A percentile compares a stretch with the other conserved stretches of the same genome.
These are phyloP conservation scores for Lasiosphaeria hispida DNA, from an alignment of 495 filamentous ascomycete genomes.

Conservation along the genomic window DNA sequence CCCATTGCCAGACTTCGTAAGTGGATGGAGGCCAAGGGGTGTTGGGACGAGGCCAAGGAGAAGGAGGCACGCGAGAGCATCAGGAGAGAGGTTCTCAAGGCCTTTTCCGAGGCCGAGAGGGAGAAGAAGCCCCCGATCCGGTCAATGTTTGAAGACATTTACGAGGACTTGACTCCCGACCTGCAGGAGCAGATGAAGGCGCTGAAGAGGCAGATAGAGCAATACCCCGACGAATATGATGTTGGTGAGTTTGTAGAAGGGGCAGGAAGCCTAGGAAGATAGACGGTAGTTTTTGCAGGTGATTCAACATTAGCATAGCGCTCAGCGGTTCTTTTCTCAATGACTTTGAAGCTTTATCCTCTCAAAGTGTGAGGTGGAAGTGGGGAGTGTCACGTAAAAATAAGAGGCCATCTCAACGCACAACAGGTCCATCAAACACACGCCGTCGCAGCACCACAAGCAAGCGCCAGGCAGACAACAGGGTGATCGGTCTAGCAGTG, in stretches of 20 bases:
- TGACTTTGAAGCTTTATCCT: no score
- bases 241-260: slow-evolving; percentile 74
- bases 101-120: slow-evolving; percentile 82
- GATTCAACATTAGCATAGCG: not conserved
- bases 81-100: slow-evolving; percentile 73
- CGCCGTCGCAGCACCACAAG: no score
- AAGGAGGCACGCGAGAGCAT: slow-evolving; percentile 65
- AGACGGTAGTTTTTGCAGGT: not conserved
- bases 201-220: slow-evolving; percentile 71
- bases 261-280: slow-evolving; percentile 55
- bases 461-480: no score
- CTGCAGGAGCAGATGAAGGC: slow-evolving; percentile 73
- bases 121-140: slow-evolving; percentile 82
- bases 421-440: no score
- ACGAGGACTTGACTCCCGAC: slow-evolving; percentile 83
- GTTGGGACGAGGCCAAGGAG: slow-evolving; percentile 85
- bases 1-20: slow-evolving; percentile 89
- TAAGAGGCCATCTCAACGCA: no score
- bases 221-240: slow-evolving; percentile 94
- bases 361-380: no score
- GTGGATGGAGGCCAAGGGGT: slow-evolving; percentile 76
- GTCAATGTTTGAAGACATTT: slow-evolving; percentile 81
- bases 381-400: no score
- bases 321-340: no score
- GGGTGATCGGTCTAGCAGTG: no score